Evolutionary conservation across 495 filamentous ascomycete species (phyloP).

Genomic region (Lasiosphaeria ovina): DNA sequence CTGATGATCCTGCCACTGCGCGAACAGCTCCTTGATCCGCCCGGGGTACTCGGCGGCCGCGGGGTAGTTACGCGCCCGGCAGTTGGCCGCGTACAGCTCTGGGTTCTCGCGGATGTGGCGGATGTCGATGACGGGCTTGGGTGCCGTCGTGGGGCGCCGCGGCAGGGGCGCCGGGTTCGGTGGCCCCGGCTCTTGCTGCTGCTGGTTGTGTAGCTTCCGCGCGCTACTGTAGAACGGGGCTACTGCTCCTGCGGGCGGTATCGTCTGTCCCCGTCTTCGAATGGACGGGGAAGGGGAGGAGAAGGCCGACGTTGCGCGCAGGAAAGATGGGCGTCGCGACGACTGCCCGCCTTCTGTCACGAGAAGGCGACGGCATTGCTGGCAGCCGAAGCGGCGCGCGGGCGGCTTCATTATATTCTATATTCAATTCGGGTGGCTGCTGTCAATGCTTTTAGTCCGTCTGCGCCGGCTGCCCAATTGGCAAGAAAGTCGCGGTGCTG

Average conservation of each 20-base stretch:
- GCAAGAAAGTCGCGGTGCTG: no score
- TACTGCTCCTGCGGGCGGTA: background rate
- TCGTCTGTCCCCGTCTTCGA: background rate
- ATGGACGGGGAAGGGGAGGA: background rate
- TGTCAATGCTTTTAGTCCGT: no score
- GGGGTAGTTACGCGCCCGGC: conserved; percentile 79
- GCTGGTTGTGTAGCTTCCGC: conserved; percentile 8
- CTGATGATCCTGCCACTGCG: conserved; percentile 60
- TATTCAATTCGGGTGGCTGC: no score
- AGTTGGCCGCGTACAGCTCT: conserved; percentile 76
- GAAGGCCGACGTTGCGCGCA: background rate
- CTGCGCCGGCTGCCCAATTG: no score
- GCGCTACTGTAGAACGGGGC: conserved; percentile 13
- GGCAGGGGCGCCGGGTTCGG: background rate
- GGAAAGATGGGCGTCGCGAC: background rate
- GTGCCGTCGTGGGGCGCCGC: conserved; percentile 62
- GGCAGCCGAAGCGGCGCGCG: conserved; percentile 20
- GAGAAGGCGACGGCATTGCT: conserved; percentile 30
- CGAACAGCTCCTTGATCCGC: conserved; percentile 67
- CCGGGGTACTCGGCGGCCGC: conserved; percentile 61
- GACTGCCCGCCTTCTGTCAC: background rate
- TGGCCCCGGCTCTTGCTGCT: conserved; percentile 7
- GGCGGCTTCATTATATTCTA: no score
- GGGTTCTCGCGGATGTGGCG: conserved; percentile 85
- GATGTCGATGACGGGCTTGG: conserved; percentile 75